phyloP scores from a whole-genome alignment of 1,284 basidiomycete genomes.

The Exsudoporus floridanus region DNA sequence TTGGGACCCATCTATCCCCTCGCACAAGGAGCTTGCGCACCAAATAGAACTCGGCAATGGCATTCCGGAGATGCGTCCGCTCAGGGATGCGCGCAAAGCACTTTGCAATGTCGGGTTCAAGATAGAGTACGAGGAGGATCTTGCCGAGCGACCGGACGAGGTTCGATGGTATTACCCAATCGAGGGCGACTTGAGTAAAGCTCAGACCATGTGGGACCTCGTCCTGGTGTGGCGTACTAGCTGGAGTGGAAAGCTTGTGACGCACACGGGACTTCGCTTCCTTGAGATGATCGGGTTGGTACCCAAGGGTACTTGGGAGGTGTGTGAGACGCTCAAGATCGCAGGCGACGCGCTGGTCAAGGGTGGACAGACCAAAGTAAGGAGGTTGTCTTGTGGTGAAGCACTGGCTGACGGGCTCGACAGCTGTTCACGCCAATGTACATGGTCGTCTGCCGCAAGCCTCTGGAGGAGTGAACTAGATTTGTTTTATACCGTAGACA shows the following conservation, averaged over 20 bases:
- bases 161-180: conserved; percentile 97
- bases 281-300: conserved; percentile 81
- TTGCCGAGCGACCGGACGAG: conserved; percentile 81
- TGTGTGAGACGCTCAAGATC: conserved; percentile 86
- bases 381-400: conserved; percentile 16
- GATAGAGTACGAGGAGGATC: conserved; percentile 91
- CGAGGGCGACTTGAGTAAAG: conserved; percentile 89
- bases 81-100: conserved; percentile 74
- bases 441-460: conserved; percentile 68
- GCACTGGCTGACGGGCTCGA: background rate
- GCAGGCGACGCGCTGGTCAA: conserved; percentile 80
- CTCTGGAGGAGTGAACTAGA: conserved; percentile 29
- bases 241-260: conserved; percentile 83
- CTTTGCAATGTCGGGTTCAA: conserved; percentile 85
- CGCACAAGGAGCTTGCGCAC: conserved; percentile 92
- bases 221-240: conserved; percentile 89
- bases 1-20: conserved; percentile 86
- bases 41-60: conserved; percentile 92
- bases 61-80: conserved; percentile 94
- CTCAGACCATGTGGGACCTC: conserved; percentile 93
- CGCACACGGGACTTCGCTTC: conserved; percentile 77
- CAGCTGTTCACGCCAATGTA: conserved; percentile 85
- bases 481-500: background rate
- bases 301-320: conserved; percentile 92
- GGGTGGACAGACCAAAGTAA: conserved; percentile 85